Base-by-base conservation (phyloP, 345 rosid genomes). In the Cochlearia excelsa region DNA sequence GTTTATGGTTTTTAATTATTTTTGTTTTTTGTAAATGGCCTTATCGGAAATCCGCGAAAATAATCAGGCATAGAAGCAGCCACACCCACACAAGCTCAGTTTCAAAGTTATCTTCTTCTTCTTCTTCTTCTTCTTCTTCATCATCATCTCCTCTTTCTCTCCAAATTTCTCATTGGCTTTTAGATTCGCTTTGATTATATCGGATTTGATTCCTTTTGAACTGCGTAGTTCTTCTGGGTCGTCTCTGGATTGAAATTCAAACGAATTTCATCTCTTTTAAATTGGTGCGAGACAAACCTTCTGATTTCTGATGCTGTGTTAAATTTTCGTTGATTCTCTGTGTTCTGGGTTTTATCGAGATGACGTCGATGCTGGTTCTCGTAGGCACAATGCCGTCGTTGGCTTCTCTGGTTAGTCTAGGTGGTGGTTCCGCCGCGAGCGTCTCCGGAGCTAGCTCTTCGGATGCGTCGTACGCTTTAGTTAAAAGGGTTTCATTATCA, bases 301-400 rank as follows among this genome's bases (percentile, higher is more conserved):
- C 4, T 33, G 35, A 33, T 2, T 39, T 53, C 41, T 53, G 64
- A 57, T 26, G 52, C 26, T 46, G 39, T 54, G 45, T 31, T 43
- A 51, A 66, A 57, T 51, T 69, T 42, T 33, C 35, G 68, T 54
- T 34, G 6, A 54, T 9, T 30, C 5, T 64, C 51, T 51, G 28
- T 34, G 46, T 64, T 46, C 60, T 52, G 54, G 55, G 34, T 60
- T 70, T 70, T 44, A 46, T 57, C 10, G 8, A 40, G 73, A 73
- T 72, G 90, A 77, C 67, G 46, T 81, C 82, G 50, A 83, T 79
- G 84, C 76, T 86, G 50, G 83, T 87, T 46, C 79, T 85, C 46
- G 86, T 83, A 11, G 97, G 95, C 51, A 78, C 82, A 70, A 81
- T 85, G 90, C 87, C 95, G 54, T 82, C 97, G 46, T 56, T 81